Conservation (phyloP, 768 basidiomycete genomes). For the Mrakia hoshinonis region DNA sequence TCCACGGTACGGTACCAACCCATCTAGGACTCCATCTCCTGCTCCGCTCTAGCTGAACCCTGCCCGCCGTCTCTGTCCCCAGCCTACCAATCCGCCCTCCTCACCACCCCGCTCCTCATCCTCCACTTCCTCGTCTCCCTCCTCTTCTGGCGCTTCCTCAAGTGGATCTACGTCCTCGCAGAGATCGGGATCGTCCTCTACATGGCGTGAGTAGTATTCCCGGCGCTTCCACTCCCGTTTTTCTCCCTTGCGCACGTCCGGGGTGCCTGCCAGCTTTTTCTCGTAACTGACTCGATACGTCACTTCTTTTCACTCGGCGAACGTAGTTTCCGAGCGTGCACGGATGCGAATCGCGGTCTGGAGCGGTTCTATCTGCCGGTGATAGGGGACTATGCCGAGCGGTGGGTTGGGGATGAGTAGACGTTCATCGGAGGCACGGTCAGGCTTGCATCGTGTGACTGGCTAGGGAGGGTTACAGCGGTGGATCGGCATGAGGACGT, state of each 20-base stretch:
- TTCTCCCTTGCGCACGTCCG: not conserved
- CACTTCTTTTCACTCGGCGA: constrained; percentile 30
- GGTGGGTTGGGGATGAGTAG: constrained; percentile 62
- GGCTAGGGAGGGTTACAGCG: too few relatives aligned
- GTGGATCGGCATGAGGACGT: too few relatives aligned
- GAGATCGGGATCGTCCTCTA: constrained; percentile 45
- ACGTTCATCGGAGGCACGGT: too few relatives aligned
- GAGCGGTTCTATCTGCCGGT: constrained; percentile 55
- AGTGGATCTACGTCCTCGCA: constrained; percentile 45
- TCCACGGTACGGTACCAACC: constrained; percentile 51
- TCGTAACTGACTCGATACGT: not conserved
- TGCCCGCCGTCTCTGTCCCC: not conserved
- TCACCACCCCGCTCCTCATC: constrained; percentile 56
- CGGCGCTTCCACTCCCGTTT: not conserved
- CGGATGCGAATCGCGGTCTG: constrained; percentile 50
- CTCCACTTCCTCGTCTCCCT: constrained; percentile 51
- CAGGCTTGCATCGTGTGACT: too few relatives aligned
- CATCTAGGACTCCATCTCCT: not conserved
- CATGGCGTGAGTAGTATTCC: constrained; percentile 55
- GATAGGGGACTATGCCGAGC: constrained; percentile 58
- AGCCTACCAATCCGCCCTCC: constrained; percentile 73
- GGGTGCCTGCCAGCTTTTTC: not conserved
- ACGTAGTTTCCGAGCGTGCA: constrained; percentile 49
- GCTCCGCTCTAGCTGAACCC: not conserved
- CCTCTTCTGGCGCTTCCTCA: constrained; percentile 51